Base-by-base conservation (phyloP, 192 early-diverging fungal species). In the Phycomyces blakesleeanus region DNA sequence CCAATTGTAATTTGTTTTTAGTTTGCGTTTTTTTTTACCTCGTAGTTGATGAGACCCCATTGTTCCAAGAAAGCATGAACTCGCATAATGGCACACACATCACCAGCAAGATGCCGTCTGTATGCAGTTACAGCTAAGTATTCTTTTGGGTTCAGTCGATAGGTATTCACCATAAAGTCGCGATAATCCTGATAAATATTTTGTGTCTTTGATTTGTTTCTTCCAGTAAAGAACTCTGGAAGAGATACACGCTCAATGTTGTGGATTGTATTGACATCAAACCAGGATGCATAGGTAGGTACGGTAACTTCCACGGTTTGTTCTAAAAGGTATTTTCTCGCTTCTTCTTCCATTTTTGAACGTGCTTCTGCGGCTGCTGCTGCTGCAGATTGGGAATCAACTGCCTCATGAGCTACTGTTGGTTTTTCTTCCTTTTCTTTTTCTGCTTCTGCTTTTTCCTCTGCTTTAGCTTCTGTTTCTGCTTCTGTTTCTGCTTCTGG, bases 21-120 rank as follows among this genome's bases (percentile, higher is more conserved):
- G 39, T 18, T 24, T 21, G 8, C 22, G 5, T 3, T 29, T 0
- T 1, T 50, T 50, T 24, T 51, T 71, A 93, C 92, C 83, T 99
- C 93, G 75, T 97, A 94, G 77, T 99, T 99, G 68, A 99, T 93
- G 27, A 99, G 78, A 1, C 97, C 97, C 97, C 97, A 99, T 72
- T 99, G 96, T 76, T 99, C 96, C 52, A 99, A 79, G 62, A 99
- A 96, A 3, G 96, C 93, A 78, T 99, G 97, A 4, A 99, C 94
- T 52, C 97, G 82, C 76, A 98, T 95, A 58, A 99, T 97, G 3
- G 96, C 93, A 69, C 97, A 97, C 7, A 99, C 97, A 79, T 99
- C 97, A 22, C 97, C 97, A 0, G 95, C 94, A 66, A 99, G 78
- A 75, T 98, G 97, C 22, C 97, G 79, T 54, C 96, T 75, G 77